Conservation (phyloP, 2,329 filamentous ascomycete species). For the Penicillium sp. region DNA sequence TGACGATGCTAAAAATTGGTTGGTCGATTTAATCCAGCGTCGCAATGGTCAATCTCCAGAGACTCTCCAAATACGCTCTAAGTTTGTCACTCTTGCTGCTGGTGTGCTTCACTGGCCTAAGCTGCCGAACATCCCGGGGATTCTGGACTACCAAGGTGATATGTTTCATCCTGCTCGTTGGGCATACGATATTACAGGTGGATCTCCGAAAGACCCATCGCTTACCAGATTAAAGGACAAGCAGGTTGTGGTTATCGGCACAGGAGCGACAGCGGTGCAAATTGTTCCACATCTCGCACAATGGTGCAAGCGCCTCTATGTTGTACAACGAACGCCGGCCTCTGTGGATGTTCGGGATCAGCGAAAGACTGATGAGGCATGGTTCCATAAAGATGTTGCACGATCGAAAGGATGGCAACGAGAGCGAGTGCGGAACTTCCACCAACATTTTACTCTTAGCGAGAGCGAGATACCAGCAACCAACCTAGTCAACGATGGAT, state of each 20-base stretch:
- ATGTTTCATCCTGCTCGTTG: constrained; percentile 41
- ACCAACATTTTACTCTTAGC: constrained; percentile 3
- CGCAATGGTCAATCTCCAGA: not conserved
- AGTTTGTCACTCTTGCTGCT: not conserved
- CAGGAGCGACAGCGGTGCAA: constrained; percentile 8
- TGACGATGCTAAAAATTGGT: constrained; percentile 5
- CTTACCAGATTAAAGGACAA: constrained; percentile 7
- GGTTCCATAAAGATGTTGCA: constrained; percentile 3
- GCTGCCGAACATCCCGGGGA: constrained; percentile 3
- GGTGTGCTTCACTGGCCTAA: not conserved
- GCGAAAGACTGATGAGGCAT: not conserved
- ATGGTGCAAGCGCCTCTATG: constrained; percentile 46
- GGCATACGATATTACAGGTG: constrained; percentile 47
- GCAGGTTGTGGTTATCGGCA: constrained; percentile 9
- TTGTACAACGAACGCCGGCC: constrained; percentile 40
- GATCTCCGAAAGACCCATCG: constrained; percentile 9
- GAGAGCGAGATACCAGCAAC: not conserved
- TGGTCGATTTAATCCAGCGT: constrained; percentile 1
- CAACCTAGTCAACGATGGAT: constrained; percentile 9
- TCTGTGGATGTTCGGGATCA: constrained; percentile 13
- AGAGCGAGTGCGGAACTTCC: constrained; percentile 7
- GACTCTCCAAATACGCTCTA: not conserved
- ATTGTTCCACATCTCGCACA: constrained; percentile 15
- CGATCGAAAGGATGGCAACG: constrained; percentile 5
- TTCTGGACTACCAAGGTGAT: constrained; percentile 41